phyloP scores from a whole-genome alignment of 208 protist genomes.

The Leptomonas pyrrhocoris region DNA sequence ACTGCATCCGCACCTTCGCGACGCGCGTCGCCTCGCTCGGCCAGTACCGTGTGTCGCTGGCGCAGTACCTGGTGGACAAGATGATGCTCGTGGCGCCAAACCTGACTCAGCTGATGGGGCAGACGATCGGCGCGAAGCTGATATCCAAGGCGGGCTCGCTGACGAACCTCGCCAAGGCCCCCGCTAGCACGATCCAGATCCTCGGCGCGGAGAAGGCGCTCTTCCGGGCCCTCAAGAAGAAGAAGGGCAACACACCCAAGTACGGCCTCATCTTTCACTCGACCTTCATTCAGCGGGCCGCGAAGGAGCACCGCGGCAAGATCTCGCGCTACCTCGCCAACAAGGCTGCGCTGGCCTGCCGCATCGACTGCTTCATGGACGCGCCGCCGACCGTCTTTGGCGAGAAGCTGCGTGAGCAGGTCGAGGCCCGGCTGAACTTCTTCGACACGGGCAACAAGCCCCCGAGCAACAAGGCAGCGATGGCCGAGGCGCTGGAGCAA shows the following conservation, averaged over 20 bases:
- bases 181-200: slow-evolving; percentile 99
- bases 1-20: slow-evolving; percentile 95
- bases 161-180: slow-evolving; percentile 98
- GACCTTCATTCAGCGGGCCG: slow-evolving; percentile 96
- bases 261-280: slow-evolving; percentile 99
- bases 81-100: slow-evolving; percentile 98
- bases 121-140: slow-evolving; percentile 98
- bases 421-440: slow-evolving; percentile 98
- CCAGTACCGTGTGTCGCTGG: slow-evolving; percentile 91
- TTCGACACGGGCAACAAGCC: slow-evolving; percentile 97
- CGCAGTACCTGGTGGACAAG: slow-evolving; percentile 97
- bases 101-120: slow-evolving; percentile 97
- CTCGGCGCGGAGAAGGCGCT: slow-evolving; percentile 99
- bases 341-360: slow-evolving; percentile 97
- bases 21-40: slow-evolving; percentile 93
- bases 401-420: slow-evolving; percentile 96
- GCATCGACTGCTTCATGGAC: slow-evolving; percentile 98
- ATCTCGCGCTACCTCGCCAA: slow-evolving; percentile 99
- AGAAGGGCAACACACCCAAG: slow-evolving; percentile 99
- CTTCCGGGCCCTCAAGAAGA: slow-evolving; percentile 99
- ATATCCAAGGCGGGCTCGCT: slow-evolving; percentile 98
- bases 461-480: slow-evolving; percentile 95
- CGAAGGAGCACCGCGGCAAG: slow-evolving; percentile 98
- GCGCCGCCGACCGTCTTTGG: slow-evolving; percentile 93
- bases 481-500: slow-evolving; percentile 95